Conservation (phyloP, 139 green algal genomes). For the Closterium sp. region DNA sequence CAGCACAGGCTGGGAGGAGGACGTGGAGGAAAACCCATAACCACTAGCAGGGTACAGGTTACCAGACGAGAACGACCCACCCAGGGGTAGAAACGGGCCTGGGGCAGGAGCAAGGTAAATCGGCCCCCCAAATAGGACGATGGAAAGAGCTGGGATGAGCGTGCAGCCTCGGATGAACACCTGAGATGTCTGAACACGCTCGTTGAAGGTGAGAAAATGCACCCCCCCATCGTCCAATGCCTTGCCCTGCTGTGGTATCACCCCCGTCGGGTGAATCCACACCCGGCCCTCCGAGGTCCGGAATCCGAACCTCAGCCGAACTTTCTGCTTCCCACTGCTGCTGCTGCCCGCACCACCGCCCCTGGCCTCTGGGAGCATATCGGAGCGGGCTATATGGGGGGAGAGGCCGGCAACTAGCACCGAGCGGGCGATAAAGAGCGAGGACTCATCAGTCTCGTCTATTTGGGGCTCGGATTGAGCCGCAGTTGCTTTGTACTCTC, state of each 20-base stretch:
- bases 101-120: background rate
- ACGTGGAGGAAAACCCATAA: background rate
- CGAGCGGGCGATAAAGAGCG: conserved; percentile 63
- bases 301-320: conserved; percentile 22
- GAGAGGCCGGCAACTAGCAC: conserved; percentile 81
- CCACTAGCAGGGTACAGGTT: background rate
- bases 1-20: background rate
- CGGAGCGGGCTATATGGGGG: conserved; percentile 71
- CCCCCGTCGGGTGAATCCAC: conserved; percentile 23
- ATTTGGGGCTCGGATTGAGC: background rate
- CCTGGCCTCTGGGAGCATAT: conserved; percentile 59
- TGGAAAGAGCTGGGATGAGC: conserved; percentile 8
- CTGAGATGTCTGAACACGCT: conserved; percentile 64
- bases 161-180: conserved; percentile 15
- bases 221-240: background rate
- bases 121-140: conserved; percentile 12
- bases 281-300: conserved; percentile 10
- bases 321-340: background rate
- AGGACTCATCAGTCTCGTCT: background rate
- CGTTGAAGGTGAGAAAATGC: conserved; percentile 39
- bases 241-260: conserved; percentile 22
- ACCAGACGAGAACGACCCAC: background rate
- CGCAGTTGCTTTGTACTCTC: background rate
- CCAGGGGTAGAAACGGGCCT: background rate
- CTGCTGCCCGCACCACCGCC: conserved; percentile 6